These are phyloP conservation scores for Dunaliella primolecta DNA, from an alignment of 139 green algal genomes.

Conservation along the genomic window DNA sequence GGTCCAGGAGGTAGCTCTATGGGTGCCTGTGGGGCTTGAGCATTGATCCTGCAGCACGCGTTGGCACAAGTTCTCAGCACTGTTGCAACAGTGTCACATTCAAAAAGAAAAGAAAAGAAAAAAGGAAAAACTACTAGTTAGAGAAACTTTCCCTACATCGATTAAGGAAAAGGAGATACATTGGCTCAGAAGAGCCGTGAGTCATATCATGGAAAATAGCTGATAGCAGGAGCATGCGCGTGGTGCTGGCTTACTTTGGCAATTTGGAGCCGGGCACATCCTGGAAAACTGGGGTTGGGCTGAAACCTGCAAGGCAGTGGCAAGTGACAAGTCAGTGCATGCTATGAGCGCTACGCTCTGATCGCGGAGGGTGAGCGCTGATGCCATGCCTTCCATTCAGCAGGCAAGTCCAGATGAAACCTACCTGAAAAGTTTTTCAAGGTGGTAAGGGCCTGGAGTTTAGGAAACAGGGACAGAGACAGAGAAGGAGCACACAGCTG, in stretches of 20 bases:
- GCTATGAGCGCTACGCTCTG: too few species aligned
- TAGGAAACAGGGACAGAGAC: background rate
- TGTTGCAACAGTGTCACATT: too few species aligned
- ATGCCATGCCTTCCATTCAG: too few species aligned
- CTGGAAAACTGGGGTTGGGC: background rate
- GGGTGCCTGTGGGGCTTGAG: background rate
- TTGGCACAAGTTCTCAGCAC: too few species aligned
- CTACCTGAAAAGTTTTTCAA: background rate
- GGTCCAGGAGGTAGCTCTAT: background rate
- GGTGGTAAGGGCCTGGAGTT: background rate
- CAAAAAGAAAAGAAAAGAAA: too few species aligned
- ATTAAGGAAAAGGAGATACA: too few species aligned
- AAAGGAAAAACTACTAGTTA: too few species aligned
- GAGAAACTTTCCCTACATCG: too few species aligned
- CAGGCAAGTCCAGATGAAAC: background rate
- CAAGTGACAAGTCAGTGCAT: too few species aligned
- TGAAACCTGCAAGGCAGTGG: background rate
- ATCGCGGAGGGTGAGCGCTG: too few species aligned
- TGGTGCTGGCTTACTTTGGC: background rate
- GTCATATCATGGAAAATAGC: too few species aligned
- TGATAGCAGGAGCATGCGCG: background rate
- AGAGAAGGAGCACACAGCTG: background rate
- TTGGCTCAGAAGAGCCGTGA: too few species aligned
- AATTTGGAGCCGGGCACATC: background rate
- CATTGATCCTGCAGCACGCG: background rate